phyloP scores from a whole-genome alignment of 768 basidiomycete genomes.

The Grammothele lineata region DNA sequence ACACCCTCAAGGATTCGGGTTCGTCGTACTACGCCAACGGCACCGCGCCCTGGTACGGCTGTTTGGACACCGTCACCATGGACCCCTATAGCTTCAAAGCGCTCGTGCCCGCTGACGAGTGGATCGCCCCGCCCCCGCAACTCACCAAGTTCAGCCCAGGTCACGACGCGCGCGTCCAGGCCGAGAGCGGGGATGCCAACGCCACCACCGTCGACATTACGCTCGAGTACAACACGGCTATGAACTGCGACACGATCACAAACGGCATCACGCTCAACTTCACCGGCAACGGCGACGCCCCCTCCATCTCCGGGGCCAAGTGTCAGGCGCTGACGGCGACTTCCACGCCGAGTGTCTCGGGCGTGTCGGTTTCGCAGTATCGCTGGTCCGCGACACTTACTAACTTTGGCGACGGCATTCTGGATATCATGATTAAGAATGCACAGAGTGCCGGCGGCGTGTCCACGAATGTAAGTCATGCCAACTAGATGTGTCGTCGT shows the following conservation, averaged over 20 bases:
- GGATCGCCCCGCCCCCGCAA: slow-evolving; percentile 67
- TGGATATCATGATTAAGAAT: slow-evolving; percentile 66
- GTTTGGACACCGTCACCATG: slow-evolving; percentile 61
- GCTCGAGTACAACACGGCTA: slow-evolving; percentile 74
- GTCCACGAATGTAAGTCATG: slow-evolving; percentile 51
- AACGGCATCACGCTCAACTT: slow-evolving; percentile 60
- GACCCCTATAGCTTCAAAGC: slow-evolving; percentile 79
- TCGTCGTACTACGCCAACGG: slow-evolving; percentile 59
- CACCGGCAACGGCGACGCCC: slow-evolving; percentile 54
- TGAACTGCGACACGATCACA: slow-evolving; percentile 73
- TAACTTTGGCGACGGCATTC: slow-evolving; percentile 78
- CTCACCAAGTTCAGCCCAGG: slow-evolving; percentile 81
- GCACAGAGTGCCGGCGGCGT: slow-evolving; percentile 39
- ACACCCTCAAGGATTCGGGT: slow-evolving; percentile 61
- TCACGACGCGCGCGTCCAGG: slow-evolving; percentile 72
- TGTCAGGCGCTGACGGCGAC: slow-evolving; percentile 51
- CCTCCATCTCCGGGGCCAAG: slow-evolving; percentile 42
- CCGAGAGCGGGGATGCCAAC: slow-evolving; percentile 43
- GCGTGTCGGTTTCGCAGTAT: slow-evolving; percentile 56
- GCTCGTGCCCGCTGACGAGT: slow-evolving; percentile 63
- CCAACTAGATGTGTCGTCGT: slow-evolving; percentile 1
- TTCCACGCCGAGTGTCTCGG: slow-evolving; percentile 46
- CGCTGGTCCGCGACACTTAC: slow-evolving; percentile 70
- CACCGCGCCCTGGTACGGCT: slow-evolving; percentile 66
- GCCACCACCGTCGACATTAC: slow-evolving; percentile 57